A percentile compares a stretch with the other conserved stretches of the same genome.
These are phyloP conservation scores for Trichaptum fuscoviolaceum DNA, from an alignment of 768 basidiomycete species.

Conservation along the genomic window DNA sequence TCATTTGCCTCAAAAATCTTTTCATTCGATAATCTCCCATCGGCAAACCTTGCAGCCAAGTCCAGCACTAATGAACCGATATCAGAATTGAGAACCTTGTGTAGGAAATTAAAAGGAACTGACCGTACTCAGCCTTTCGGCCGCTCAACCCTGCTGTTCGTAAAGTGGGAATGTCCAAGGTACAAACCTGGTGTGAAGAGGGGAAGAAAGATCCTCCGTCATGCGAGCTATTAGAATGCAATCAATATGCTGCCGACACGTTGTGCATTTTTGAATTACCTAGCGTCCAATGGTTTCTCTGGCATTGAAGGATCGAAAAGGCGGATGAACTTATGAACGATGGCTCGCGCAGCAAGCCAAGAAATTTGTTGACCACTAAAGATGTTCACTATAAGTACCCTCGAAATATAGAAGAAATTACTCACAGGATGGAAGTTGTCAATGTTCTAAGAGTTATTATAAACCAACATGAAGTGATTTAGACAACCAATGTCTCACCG, in stretches of 20 bases:
- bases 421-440: slow-evolving; percentile 67
- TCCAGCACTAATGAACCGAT: slow-evolving; percentile 52
- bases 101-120: slow-evolving; percentile 16
- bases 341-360: slow-evolving; percentile 81
- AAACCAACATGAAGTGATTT: slow-evolving; percentile 1
- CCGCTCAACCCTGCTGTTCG: slow-evolving; percentile 72
- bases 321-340: slow-evolving; percentile 72
- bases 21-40: slow-evolving; percentile 70
- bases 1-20: slow-evolving; percentile 68
- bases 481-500: slow-evolving; percentile 35
- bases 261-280: slow-evolving; percentile 37
- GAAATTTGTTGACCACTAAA: slow-evolving; percentile 75
- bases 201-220: slow-evolving; percentile 53
- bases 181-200: slow-evolving; percentile 59
- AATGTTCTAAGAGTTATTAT: slow-evolving; percentile 46
- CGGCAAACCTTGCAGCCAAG: slow-evolving; percentile 73
- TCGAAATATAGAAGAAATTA: slow-evolving; percentile 2
- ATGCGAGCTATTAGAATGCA: slow-evolving; percentile 14
- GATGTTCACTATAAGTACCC: neutral
- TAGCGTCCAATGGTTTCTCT: slow-evolving; percentile 53
- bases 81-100: neutral
- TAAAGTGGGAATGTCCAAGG: slow-evolving; percentile 52
- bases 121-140: slow-evolving; percentile 90
- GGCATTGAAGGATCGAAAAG: slow-evolving; percentile 71
- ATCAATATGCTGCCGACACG: no score